A percentile compares a stretch with the other conserved stretches of the same genome.
phyloP scores from a whole-genome alignment of 140 eudicot genomes.

The Bidens hawaiensis region DNA sequence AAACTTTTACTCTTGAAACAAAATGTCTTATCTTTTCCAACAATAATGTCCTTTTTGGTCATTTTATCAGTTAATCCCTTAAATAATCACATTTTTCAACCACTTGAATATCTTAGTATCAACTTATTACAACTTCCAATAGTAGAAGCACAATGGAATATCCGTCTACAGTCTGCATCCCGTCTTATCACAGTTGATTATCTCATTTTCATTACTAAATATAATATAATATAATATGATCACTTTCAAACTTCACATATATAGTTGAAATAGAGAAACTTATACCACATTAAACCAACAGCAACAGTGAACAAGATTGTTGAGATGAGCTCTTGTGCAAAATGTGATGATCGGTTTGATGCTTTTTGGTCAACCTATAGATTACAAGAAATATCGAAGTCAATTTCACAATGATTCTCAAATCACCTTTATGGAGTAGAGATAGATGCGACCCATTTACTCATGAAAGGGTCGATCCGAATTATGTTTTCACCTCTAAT shows the following conservation, averaged over 20 bases:
- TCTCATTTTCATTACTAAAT: neutral
- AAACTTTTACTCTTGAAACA: neutral
- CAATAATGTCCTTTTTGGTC: neutral
- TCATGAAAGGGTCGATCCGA: neutral
- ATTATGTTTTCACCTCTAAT: neutral
- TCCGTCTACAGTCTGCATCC: neutral
- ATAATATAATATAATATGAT: neutral
- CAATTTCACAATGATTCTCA: conserved; percentile 8
- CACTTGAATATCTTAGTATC: neutral
- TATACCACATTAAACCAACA: conserved; percentile 75
- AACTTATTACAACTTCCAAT: neutral
- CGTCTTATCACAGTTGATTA: neutral
- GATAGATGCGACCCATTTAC: neutral
- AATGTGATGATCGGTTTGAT: conserved; percentile 61
- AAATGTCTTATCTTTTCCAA: neutral
- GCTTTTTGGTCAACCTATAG: conserved; percentile 66
- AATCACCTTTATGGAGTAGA: neutral
- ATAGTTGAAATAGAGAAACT: neutral
- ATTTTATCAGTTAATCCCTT: neutral
- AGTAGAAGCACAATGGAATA: neutral
- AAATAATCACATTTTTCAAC: neutral
- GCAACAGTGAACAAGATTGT: conserved; percentile 78
- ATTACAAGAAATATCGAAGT: neutral
- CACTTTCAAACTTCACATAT: neutral
- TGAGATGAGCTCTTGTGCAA: conserved; percentile 76